Base-by-base conservation (phyloP, 2,329 filamentous ascomycete genomes). In the Decorospora gaudefroyi region DNA sequence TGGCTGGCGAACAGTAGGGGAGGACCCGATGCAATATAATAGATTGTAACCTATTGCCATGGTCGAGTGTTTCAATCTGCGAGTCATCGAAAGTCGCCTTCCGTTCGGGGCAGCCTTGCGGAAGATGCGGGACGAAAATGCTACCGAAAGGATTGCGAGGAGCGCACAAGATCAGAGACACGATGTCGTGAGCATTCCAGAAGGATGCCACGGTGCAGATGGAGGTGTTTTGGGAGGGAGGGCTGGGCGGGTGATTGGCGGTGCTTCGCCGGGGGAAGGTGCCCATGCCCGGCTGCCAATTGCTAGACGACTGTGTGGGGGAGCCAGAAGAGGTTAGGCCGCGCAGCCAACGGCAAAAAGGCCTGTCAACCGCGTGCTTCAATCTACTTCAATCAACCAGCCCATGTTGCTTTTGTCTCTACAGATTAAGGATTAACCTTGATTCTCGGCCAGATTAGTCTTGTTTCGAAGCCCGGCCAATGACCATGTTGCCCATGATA, bases 341-440 rank as follows among this genome's bases (percentile, higher is more conserved):
- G 11, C n/a, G 32, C 12, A 43, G 39, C 31, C 28, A 17, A 51
- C 62, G 64, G 63, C 60, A 58, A 47, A 50, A n/a, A 18, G 54
- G 35, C 39, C 42, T n/a, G 59, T 58, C 52, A 53, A 61, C 57
- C 49, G 57, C 63, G 59, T 60, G 53, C 57, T 55, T 59, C 59
- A 57, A 70, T 70, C 45, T 68, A 69, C 48, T 54, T 68, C 64
- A 70, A 69, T 67, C 62, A 68, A 60, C 25, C 9, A 22, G 33
- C 37, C 58, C 56, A 45, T 46, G 47, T 38, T 49, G 30, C 43
- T 46, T 53, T 57, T 50, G 56, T 62, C 57, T 57, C 34, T 39
- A 43, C 53, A 67, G 40, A 68, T 70, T 69, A 62, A 46, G 38
- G 23, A 44, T 37, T 40, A 61, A 51, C 49, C 50, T 54, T 51